Base-by-base conservation (phyloP, 768 basidiomycete genomes). In the Russula brevipes region DNA sequence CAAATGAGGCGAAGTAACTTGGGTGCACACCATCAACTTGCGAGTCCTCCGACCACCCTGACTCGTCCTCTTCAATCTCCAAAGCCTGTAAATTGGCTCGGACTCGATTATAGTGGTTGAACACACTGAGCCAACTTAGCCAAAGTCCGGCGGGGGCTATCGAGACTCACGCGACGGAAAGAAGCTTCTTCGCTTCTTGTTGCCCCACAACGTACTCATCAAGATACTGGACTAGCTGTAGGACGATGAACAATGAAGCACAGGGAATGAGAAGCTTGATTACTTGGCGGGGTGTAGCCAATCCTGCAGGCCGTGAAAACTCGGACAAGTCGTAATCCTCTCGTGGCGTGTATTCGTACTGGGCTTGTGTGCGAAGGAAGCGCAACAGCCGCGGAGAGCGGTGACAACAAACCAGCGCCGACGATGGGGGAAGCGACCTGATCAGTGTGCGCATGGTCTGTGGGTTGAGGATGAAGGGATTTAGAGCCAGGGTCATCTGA, bases 91-190 rank as follows among this genome's bases (percentile, higher is more conserved):
- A 70, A 69, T 93, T 90, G 60, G 88, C 85, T 31, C 84, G 82
- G 5, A 93, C 86, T 47, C 94, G 89, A 70, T 89, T 94, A 72
- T 94, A 97, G 74, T 97, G 95, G 69, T 97, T 96, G 80, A 87
- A 97, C 2, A 96, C 92, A 38, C 94, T 96, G 70, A 0, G 49
- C 1, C 35, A 16, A 33, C 36, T 46, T 31, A 54, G 45, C 54
- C 12, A 8, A 44, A 19, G 54, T 45, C 46, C 41, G 16, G 61
- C n/a, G 24, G 57, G 35, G 35, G n/a, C 10, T n/a, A 53, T 31
- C 50, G 46, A 24, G 31, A 84, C 92, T 72, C 75, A 94, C 93
- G 94, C 95, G 52, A 98, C 95, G 42, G 92, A 90, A 38, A 98
- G 82, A 30, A 91, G 87, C 72, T 94, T 93, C 83, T 98, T 98